Evolutionary conservation across 805 yeast species (phyloP), one percentile per base, ranked within the genome.

Genomic region (Saturnispora sanitii): DNA sequence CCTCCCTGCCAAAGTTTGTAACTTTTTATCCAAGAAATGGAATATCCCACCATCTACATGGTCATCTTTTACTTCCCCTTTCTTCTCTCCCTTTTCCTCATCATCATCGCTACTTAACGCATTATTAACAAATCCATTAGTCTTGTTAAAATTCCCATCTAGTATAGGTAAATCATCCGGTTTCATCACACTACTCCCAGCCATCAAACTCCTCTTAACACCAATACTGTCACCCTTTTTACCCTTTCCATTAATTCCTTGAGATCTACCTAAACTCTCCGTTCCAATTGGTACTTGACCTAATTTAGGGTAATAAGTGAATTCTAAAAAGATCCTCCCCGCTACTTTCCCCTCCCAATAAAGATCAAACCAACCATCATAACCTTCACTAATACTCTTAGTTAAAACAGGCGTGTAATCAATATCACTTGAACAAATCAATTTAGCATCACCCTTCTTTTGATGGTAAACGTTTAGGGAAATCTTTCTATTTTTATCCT

Each of bases 261-360:
- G 41, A 30, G 46, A 46, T 38, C 57, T 50, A 1, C 45, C 48
- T 9, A 39, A 40, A 31, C 48, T 54, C 8, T 54, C 53, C 5
- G 57, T 53, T 2, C 49, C 53, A 7, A 52, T 42, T 8, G 64
- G 64, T 11, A 62, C 63, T 16, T 53, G 49, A 2, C 54, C 53
- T 1, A 54, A 54, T 2, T 66, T 56, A 1, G 95, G 92, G 55
- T 84, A 85, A 55, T 85, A 92, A 0, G 96, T 86, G 82, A 92
- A 79, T 53, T 92, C 97, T 41, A 92, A 62, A 58, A 78, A 90
- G 1, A 92, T 75, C 58, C 76, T 83, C 2, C 98, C 98, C 1
- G 96, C 95, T 41, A 80, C 76, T 50, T 78, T 75, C 17, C 76
- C 79, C 35, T 77, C 78, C 54, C 75, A 75, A 32, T 68, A 63